Base-by-base conservation (phyloP, 225 moss, liverwort and hornwort genomes). In the Takakia lepidozioides region DNA sequence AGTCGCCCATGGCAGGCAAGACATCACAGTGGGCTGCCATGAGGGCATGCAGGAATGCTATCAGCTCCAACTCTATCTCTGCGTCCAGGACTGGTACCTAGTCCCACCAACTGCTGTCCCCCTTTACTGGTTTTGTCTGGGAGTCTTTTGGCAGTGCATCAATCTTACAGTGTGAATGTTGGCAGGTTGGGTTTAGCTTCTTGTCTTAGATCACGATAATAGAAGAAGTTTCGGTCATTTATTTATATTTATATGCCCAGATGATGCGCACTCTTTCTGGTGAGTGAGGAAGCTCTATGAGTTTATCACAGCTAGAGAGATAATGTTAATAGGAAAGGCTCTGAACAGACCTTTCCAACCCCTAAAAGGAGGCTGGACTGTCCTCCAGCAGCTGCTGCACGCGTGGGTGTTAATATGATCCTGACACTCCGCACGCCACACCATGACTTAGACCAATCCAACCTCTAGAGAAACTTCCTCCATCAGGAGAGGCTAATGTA, bases 61-160 rank as follows among this genome's bases (percentile, higher is more conserved):
- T 98, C 61, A 91, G 98, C 78, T 91, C 98, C 17, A 98, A 91
- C 48, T 98, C 98, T 21, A 91, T 98, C 56, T 91, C 91, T 39
- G 98, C 98, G 7, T 98, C 91, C 62, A 80, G 98, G 44, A 98
- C 87, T 15, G 95, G 95, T 98, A 83, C 6, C 1, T 21, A 20
- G 0, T n/a, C n/a, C n/a, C n/a, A n/a, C n/a, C n/a, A n/a, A n/a
- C 34, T 15, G 14, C 11, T 28, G 9, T 57, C n/a, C 20, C 25
- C 39, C 11, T n/a, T 19, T 17, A n/a, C n/a, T n/a, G n/a, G n/a
- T n/a, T n/a, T n/a, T n/a, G n/a, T n/a, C n/a, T n/a, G n/a, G n/a
- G n/a, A n/a, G n/a, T n/a, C n/a, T n/a, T n/a, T n/a, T n/a, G n/a
- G n/a, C n/a, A n/a, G n/a, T 28, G n/a, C 49, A 22, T 3, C 6